phyloP scores from a whole-genome alignment of 768 basidiomycete species.

The Agaricus blazei region DNA sequence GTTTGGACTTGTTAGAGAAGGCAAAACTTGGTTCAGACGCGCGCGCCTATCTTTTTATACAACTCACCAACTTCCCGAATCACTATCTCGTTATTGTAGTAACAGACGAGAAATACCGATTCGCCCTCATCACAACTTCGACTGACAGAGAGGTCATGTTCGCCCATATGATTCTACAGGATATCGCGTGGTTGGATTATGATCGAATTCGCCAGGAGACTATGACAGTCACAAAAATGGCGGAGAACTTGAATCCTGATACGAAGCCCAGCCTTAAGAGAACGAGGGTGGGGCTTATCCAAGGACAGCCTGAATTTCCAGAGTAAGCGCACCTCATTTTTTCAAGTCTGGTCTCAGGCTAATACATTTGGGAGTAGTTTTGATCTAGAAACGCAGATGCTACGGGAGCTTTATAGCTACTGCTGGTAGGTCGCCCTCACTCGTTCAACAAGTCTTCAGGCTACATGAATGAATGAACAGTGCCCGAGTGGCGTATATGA shows the following conservation, averaged over 20 bases:
- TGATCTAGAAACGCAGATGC: conserved; percentile 63
- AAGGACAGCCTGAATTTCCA: background rate
- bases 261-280: conserved; percentile 18
- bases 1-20: conserved; percentile 41
- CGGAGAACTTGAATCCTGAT: conserved; percentile 6
- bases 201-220: conserved; percentile 54
- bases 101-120: conserved; percentile 71
- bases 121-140: conserved; percentile 72
- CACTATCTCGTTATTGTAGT: conserved; percentile 86
- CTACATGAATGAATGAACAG: conserved; percentile 29
- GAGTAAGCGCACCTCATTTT: conserved; percentile 16
- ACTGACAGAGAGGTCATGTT: conserved; percentile 50
- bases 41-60: conserved; percentile 67
- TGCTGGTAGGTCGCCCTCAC: conserved; percentile 57
- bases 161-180: conserved; percentile 62
- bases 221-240: conserved; percentile 11
- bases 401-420: conserved; percentile 80
- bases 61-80: conserved; percentile 67
- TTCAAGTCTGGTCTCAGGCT: background rate
- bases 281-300: conserved; percentile 14
- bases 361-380: conserved; percentile 37
- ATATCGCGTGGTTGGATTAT: conserved; percentile 77
- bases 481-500: conserved; percentile 86
- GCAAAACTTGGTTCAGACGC: conserved; percentile 62
- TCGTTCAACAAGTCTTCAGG: background rate